A percentile compares a stretch with the other conserved stretches of the same genome.
phyloP scores from a whole-genome alignment of 768 basidiomycete genomes.

The Coprinellus aureogranulatus region DNA sequence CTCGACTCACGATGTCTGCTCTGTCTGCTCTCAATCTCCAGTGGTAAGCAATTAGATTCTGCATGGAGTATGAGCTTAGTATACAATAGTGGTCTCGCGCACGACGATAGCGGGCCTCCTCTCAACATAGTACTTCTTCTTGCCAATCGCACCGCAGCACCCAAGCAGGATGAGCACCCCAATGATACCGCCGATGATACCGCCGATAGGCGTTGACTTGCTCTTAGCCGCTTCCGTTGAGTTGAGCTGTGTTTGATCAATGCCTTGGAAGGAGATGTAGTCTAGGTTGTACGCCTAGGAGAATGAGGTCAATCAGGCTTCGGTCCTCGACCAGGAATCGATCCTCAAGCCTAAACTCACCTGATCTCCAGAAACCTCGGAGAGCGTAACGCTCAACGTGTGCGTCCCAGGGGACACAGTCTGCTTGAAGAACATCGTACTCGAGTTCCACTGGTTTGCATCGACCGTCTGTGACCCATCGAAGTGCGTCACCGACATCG shows the following conservation, averaged over 20 bases:
- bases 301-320: not conserved
- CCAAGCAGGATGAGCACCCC: not conserved
- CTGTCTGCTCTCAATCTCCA: no score
- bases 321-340: no score
- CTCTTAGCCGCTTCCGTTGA: not conserved
- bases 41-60: no score
- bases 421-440: not conserved
- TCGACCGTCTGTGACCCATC: constrained; percentile 3
- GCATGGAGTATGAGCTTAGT: no score
- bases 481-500: not conserved
- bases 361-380: constrained; percentile 8
- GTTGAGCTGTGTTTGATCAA: not conserved
- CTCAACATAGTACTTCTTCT: not conserved
- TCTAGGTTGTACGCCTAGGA: constrained; percentile 1
- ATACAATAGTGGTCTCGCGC: not conserved
- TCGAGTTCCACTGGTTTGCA: not conserved
- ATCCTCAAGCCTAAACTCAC: no score
- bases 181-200: not conserved
- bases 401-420: not conserved
- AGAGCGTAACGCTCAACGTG: not conserved
- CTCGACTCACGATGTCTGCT: no score
- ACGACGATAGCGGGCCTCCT: not conserved
- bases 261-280: constrained; percentile 6
- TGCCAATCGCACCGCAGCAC: not conserved
- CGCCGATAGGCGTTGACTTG: not conserved